These are phyloP conservation scores for Lactifluus rugatus DNA, from an alignment of 768 basidiomycete species.

Conservation along the genomic window DNA sequence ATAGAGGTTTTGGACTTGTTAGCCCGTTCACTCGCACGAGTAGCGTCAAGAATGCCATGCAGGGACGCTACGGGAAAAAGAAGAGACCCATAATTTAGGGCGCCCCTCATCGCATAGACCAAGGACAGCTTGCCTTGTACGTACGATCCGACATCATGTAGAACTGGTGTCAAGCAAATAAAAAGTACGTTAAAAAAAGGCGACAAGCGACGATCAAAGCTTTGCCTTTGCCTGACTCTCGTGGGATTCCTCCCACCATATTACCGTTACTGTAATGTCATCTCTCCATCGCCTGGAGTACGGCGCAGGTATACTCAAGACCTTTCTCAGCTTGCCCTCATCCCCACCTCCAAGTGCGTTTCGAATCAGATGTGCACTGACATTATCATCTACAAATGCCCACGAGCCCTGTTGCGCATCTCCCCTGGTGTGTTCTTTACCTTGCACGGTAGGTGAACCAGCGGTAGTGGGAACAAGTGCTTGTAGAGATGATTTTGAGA, in stretches of 20 bases:
- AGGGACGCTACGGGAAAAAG: conserved; percentile 28
- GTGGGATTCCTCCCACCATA: conserved; percentile 74
- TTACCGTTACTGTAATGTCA: conserved; percentile 76
- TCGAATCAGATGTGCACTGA: conserved; percentile 75
- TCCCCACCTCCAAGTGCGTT: conserved; percentile 91
- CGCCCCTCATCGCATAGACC: background rate
- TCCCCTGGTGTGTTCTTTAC: conserved; percentile 40
- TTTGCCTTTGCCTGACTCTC: conserved; percentile 41
- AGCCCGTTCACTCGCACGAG: conserved; percentile 31
- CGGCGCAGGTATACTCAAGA: conserved; percentile 78
- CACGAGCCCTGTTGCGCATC: conserved; percentile 41
- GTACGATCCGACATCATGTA: conserved; percentile 8
- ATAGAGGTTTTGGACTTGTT: background rate
- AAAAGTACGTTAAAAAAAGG: conserved; percentile 9
- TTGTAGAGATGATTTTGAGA: conserved; percentile 51
- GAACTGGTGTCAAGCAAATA: conserved; percentile 6
- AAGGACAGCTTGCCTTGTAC: conserved; percentile 1
- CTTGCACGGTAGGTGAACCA: conserved; percentile 51
- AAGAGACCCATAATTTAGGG: conserved; percentile 29
- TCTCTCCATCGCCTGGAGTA: conserved; percentile 70
- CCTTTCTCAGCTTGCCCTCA: conserved; percentile 40
- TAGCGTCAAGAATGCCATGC: conserved; percentile 29
- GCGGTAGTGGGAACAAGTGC: conserved; percentile 44
- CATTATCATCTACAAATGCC: conserved; percentile 72
- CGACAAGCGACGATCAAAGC: conserved; percentile 31